Evolutionary conservation across 805 yeast genomes (phyloP).

Genomic region (Suhomyces vadensis): DNA sequence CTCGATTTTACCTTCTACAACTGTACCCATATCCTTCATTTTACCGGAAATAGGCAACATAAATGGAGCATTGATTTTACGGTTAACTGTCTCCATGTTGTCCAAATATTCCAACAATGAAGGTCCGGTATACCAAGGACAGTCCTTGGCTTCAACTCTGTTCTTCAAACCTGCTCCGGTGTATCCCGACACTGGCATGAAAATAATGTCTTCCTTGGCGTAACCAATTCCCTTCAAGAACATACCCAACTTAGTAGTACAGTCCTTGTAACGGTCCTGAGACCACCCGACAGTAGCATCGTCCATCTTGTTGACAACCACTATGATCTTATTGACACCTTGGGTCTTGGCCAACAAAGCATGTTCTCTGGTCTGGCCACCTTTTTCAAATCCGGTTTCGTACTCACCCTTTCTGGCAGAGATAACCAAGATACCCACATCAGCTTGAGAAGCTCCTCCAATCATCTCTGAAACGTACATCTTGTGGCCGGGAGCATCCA

Average conservation of each 20-base stretch:
- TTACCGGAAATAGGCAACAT: constrained; percentile 95
- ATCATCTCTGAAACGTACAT: constrained; percentile 99
- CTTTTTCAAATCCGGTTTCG: constrained; percentile 98
- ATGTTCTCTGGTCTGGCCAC: constrained; percentile 98
- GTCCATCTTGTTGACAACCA: constrained; percentile 98
- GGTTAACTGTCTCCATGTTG: constrained; percentile 72
- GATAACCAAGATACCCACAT: constrained; percentile 94
- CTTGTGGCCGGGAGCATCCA: constrained; percentile 99
- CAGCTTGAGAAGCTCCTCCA: constrained; percentile 99
- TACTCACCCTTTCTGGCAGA: constrained; percentile 99
- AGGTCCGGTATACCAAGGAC: constrained; percentile 96
- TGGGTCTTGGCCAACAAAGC: constrained; percentile 97
- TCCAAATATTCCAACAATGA: constrained; percentile 89
- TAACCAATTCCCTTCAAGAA: constrained; percentile 91
- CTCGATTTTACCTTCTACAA: constrained; percentile 98
- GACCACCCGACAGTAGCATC: constrained; percentile 97
- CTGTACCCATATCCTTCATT: constrained; percentile 95
- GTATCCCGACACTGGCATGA: constrained; percentile 98
- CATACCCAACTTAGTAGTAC: constrained; percentile 74
- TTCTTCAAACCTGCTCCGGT: constrained; percentile 97
- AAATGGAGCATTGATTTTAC: constrained; percentile 92
- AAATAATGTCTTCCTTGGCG: constrained; percentile 77
- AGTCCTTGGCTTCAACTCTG: constrained; percentile 63
- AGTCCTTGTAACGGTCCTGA: constrained; percentile 92
- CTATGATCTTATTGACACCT: constrained; percentile 92